Percentiles rank a stretch among this genome's conserved stretches.
These are phyloP conservation scores for Jatropha podagrica DNA, from an alignment of 441 rosid genomes.

Conservation along the genomic window DNA sequence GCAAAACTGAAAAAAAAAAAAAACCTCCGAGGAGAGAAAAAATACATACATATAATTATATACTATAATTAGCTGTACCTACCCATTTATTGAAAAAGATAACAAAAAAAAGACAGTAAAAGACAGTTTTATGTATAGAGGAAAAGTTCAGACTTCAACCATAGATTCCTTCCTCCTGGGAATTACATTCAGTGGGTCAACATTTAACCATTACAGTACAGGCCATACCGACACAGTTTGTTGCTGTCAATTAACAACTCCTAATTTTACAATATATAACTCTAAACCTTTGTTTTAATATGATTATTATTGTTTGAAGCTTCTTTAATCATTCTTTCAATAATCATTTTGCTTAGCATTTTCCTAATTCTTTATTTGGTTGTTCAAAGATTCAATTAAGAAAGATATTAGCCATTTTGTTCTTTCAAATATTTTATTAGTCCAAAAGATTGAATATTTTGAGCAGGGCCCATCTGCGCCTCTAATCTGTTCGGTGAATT, in stretches of 20 bases:
- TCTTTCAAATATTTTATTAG: constrained; percentile 1
- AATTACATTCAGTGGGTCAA: not conserved
- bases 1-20: no score
- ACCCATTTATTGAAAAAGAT: no score
- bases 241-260: not conserved
- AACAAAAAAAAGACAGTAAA: no score
- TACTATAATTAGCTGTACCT: no score
- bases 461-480: constrained; percentile 36
- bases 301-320: not conserved
- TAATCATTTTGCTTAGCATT: not conserved
- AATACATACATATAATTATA: no score
- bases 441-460: constrained; percentile 10
- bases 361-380: not conserved
- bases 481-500: constrained; percentile 31
- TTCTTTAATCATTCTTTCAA: constrained; percentile 5
- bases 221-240: not conserved
- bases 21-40: no score
- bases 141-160: no score
- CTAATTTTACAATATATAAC: not conserved
- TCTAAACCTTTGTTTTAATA: not conserved
- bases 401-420: constrained; percentile 13
- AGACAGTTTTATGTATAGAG: no score
- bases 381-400: constrained; percentile 5
- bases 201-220: not conserved
- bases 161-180: not conserved